A percentile compares a stretch with the other conserved stretches of the same genome.
Evolutionary conservation across 2,329 filamentous ascomycete genomes (phyloP).

Genomic region (Penicillium sp.): DNA sequence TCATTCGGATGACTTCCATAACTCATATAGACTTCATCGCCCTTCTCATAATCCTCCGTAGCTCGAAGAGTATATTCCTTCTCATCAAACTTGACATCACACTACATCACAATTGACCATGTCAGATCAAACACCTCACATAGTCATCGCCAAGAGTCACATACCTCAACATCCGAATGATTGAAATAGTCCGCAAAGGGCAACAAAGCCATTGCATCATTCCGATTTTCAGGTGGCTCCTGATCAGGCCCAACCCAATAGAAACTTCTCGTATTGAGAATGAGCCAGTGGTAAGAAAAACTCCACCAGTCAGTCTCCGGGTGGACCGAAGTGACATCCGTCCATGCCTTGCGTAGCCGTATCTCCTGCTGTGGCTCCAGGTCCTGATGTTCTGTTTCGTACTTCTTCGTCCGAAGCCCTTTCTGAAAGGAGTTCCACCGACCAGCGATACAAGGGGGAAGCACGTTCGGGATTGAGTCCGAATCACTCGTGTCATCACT

Average conservation of each 20-base stretch:
- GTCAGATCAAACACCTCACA: neutral
- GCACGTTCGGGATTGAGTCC: slow-evolving; percentile 12
- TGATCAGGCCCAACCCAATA: slow-evolving; percentile 52
- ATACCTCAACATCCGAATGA: slow-evolving; percentile 44
- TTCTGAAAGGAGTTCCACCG: slow-evolving; percentile 33
- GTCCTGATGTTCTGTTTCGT: slow-evolving; percentile 35
- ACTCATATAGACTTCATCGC: slow-evolving; percentile 46
- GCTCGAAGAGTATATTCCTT: slow-evolving; percentile 37
- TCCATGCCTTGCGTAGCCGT: slow-evolving; percentile 56
- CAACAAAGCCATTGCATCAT: slow-evolving; percentile 48
- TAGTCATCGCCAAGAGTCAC: slow-evolving; percentile 8
- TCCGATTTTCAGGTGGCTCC: slow-evolving; percentile 37
- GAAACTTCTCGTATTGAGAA: slow-evolving; percentile 62
- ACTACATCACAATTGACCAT: slow-evolving; percentile 22
- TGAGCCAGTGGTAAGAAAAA: slow-evolving; percentile 60
- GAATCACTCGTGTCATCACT: slow-evolving; percentile 2
- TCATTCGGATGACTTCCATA: slow-evolving; percentile 47
- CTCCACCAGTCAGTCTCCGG: slow-evolving; percentile 43
- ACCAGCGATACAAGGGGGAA: slow-evolving; percentile 41
- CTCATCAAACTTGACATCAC: slow-evolving; percentile 40
- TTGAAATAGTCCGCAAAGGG: slow-evolving; percentile 52
- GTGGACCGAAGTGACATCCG: slow-evolving; percentile 43
- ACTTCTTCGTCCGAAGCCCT: slow-evolving; percentile 24
- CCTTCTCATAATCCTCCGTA: slow-evolving; percentile 35
- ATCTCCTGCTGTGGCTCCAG: slow-evolving; percentile 52